A percentile compares a stretch with the other conserved stretches of the same genome.
Evolutionary conservation across 495 filamentous ascomycete species (phyloP).

Genomic region (Hypoxylon fuscum): DNA sequence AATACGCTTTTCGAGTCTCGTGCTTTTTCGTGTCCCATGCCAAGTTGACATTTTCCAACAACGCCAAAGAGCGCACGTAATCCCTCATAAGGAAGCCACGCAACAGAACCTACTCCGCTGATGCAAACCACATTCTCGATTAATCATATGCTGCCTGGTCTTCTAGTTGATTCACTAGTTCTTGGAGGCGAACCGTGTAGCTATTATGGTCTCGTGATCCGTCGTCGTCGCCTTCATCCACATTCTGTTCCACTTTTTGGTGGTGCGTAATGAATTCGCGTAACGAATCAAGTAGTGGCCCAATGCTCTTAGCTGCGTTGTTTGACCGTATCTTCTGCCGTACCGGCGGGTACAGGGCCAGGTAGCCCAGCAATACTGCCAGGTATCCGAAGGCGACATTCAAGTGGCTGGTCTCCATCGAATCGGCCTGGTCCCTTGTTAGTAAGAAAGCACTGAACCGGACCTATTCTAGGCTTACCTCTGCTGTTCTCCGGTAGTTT

Average conservation of each 20-base stretch:
- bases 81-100: constrained; percentile 9
- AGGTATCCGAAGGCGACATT: constrained; percentile 94
- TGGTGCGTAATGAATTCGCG: constrained; percentile 86
- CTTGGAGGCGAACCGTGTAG: constrained; percentile 68
- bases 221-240: constrained; percentile 58
- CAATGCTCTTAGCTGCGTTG: constrained; percentile 68
- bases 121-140: not conserved
- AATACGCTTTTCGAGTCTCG: constrained; percentile 2
- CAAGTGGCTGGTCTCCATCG: constrained; percentile 80
- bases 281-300: constrained; percentile 75
- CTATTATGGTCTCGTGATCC: constrained; percentile 53
- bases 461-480: constrained; percentile 50
- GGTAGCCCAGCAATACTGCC: constrained; percentile 80
- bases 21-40: constrained; percentile 4
- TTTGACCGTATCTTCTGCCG: constrained; percentile 58
- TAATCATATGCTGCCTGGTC: constrained; percentile 34
- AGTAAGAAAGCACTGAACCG: constrained; percentile 21
- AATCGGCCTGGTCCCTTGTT: constrained; percentile 70
- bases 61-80: constrained; percentile 19
- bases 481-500: constrained; percentile 57
- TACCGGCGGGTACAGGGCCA: constrained; percentile 70
- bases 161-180: constrained; percentile 58
- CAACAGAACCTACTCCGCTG: constrained; percentile 1
- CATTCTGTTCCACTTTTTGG: constrained; percentile 71
- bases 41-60: constrained; percentile 15